Evolutionary conservation across 352 stramenopile genomes (phyloP).

Genomic region (Phytophthora lateralis): DNA sequence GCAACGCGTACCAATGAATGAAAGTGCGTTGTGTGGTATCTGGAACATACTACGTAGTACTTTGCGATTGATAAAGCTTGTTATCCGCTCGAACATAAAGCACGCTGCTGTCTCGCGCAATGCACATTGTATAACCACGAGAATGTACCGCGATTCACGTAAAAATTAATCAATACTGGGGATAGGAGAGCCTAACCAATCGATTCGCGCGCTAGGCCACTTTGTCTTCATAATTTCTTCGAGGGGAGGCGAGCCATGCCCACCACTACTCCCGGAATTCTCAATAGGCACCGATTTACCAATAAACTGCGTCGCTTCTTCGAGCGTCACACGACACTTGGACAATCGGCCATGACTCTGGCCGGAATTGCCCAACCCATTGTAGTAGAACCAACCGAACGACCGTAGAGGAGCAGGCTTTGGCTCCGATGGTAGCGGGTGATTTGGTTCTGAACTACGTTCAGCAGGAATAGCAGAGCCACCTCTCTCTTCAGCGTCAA

Average conservation of each 20-base stretch:
- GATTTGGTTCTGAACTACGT: constrained; percentile 1
- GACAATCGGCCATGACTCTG: constrained; percentile 31
- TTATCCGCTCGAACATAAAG: too few relatives aligned
- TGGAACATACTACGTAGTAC: too few relatives aligned
- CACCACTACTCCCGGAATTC: constrained; percentile 42
- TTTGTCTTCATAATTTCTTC: constrained; percentile 86
- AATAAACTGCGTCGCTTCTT: constrained; percentile 55
- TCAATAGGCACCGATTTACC: constrained; percentile 70
- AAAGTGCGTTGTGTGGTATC: too few relatives aligned
- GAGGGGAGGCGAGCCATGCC: constrained; percentile 53
- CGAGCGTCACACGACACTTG: constrained; percentile 47
- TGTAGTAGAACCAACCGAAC: constrained; percentile 52
- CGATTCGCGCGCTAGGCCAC: constrained; percentile 57
- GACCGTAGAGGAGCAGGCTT: constrained; percentile 6
- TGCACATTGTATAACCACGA: neutral
- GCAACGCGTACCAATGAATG: too few relatives aligned
- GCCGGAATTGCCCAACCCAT: constrained; percentile 20
- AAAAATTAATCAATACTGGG: constrained; percentile 55
- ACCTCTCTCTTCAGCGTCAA: constrained; percentile 56
- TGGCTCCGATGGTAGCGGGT: neutral
- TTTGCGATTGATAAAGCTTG: too few relatives aligned
- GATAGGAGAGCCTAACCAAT: constrained; percentile 48
- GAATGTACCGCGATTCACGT: neutral
- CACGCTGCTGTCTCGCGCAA: neutral
- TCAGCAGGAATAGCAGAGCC: neutral